Evolutionary conservation across 495 filamentous ascomycete species (phyloP).

Genomic region (Aspergillus olivimuriae): DNA sequence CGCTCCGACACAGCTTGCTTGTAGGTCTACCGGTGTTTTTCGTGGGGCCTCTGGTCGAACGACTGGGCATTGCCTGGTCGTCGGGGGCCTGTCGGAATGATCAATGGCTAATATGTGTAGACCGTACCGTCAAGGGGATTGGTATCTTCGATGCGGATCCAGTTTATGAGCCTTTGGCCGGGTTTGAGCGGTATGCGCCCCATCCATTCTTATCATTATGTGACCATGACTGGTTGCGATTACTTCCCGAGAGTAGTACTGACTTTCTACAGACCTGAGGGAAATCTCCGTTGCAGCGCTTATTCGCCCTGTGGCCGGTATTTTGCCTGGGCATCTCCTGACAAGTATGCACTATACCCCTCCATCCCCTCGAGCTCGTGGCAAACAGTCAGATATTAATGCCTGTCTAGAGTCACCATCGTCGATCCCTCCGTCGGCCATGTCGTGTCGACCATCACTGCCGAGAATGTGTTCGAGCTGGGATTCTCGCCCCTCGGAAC

Average conservation of each 20-base stretch:
- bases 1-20: conserved; percentile 82
- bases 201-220: neutral
- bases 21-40: conserved; percentile 36
- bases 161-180: conserved; percentile 76
- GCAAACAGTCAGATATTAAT: conserved; percentile 2
- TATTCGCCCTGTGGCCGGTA: conserved; percentile 95
- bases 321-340: conserved; percentile 89
- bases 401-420: conserved; percentile 63
- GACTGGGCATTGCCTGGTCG: neutral
- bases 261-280: conserved; percentile 61
- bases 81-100: neutral
- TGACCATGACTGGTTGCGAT: neutral
- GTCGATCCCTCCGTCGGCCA: conserved; percentile 76
- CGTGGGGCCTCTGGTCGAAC: neutral
- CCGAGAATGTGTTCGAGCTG: conserved; percentile 83
- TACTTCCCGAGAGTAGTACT: neutral
- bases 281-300: conserved; percentile 85
- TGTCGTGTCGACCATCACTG: conserved; percentile 64
- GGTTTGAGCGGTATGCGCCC: conserved; percentile 58
- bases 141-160: conserved; percentile 87
- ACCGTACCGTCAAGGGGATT: conserved; percentile 92
- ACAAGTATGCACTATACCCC: conserved; percentile 48
- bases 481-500: conserved; percentile 89
- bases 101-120: conserved; percentile 32
- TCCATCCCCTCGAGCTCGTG: neutral